Base-by-base conservation (phyloP, 176 grass and related monocot species). In the Echinochloa phyllopogon region DNA sequence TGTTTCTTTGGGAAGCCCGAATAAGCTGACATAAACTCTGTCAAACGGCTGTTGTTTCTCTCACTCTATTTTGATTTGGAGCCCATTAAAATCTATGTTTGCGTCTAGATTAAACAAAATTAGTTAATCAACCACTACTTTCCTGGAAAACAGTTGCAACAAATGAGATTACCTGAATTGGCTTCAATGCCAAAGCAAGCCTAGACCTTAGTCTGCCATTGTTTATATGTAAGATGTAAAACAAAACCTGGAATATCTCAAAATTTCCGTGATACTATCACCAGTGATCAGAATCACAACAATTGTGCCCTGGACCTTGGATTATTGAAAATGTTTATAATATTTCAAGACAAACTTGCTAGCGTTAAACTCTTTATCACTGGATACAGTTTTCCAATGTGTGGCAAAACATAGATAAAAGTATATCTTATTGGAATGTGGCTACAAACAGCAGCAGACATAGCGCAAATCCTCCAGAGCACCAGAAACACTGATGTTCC, bases 211-310 rank as follows among this genome's bases (percentile, higher is more conserved):
- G 18, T 21, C 17, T 56, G 18, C 57, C 45, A 24, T 57, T 48
- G 7, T 78, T 85, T 79, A 45, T 74, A 38, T 79, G 37, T 74
- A 38, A 69, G 15, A 69, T 4, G 12, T 8, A 40, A 14, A 72
- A 82, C 51, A 24, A 15, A 18, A 82, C 27, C 50, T 68, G 38
- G 62, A 56, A 84, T 21, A 66, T 44, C 1, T 10, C 5, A 55
- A 21, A 14, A 40, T 65, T 67, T 3, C 1, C 14, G 37, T 56
- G 61, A 59, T 75, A 13, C n/a, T 65, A 24, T 74, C 3, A 36
- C 74, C 10, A 71, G 51, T 74, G 5, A 38, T 75, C 4, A 63
- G 42, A 79, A 29, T 42, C 45, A 74, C 9, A 3, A 65, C 27
- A 36, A 10, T 50, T 86, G 52, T 74, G 38, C 14, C 37, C 53